Evolutionary conservation across 208 protist genomes (phyloP), one percentile per base, ranked within the genome.

Genomic region (Porcisia deanei): DNA sequence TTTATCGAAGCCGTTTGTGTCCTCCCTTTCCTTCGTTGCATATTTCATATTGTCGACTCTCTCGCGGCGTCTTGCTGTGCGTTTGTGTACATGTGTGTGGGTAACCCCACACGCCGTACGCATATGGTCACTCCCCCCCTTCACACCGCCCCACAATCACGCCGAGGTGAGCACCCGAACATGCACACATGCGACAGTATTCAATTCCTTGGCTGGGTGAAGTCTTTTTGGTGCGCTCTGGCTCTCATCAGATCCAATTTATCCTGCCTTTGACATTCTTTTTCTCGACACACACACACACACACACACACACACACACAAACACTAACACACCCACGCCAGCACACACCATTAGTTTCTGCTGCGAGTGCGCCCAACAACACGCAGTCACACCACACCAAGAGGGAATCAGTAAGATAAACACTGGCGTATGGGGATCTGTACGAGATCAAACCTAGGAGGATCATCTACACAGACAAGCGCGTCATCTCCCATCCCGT

Each of bases 301-400:
- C 10, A 69, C 22, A 69, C 64, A 25, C 63, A 3, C 41, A 70
- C 25, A n/a, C 52, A 30, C 30, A 30, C 30, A 53, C 43, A 25
- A 2, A 69, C 22, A 69, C 64, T 10, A 71, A 3, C 41, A 70
- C 25, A n/a, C 52, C 9, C 34, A 14, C 10, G 5, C 47, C 47
- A 52, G 5, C 47, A 52, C 47, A 52, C 47, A 30, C 30, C 30
- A 52, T 52, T 14, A 2, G 52, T 22, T 49, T 68, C 43, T 73
- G n/a, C 58, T 60, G 43, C 16, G 65, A n/a, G 30, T 54, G 57
- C 52, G 69, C 41, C 59, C 41, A 70, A 22, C 55, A 59, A 69
- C 53, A 73, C 58, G 71, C 16, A 66, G 37, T 61, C 60, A 59
- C 37, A 61, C 76, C 41, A 9, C 63, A 20, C 39, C n/a, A 52